A percentile compares a stretch with the other conserved stretches of the same genome.
Evolutionary conservation across 2,329 filamentous ascomycete species (phyloP).

Genomic region (Chaetomium strumarium): DNA sequence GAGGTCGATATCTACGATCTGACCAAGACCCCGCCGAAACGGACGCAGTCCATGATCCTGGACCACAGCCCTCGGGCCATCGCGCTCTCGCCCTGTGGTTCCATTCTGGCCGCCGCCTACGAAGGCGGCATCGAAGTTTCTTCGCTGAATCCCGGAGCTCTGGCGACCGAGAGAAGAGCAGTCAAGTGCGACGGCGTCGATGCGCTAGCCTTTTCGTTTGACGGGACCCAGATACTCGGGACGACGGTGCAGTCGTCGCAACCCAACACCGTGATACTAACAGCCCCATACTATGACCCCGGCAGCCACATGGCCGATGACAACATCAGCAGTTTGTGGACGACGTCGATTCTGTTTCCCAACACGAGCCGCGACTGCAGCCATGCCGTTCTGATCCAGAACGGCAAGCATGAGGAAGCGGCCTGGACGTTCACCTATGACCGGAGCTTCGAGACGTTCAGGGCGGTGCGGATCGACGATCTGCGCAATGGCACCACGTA

Average conservation of each 20-base stretch:
- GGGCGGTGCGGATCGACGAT: constrained; percentile 69
- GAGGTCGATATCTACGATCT: constrained; percentile 84
- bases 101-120: constrained; percentile 78
- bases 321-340: constrained; percentile 71
- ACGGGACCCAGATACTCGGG: constrained; percentile 72
- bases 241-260: constrained; percentile 61
- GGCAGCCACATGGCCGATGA: constrained; percentile 60
- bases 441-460: constrained; percentile 68
- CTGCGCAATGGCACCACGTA: constrained; percentile 71
- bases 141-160: constrained; percentile 58
- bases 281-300: constrained; percentile 72
- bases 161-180: constrained; percentile 62
- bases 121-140: constrained; percentile 85
- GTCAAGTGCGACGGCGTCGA: constrained; percentile 77
- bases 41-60: constrained; percentile 68
- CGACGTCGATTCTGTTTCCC: constrained; percentile 77
- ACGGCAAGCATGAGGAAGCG: constrained; percentile 57
- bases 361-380: constrained; percentile 75
- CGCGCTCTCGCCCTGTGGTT: constrained; percentile 72
- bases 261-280: constrained; percentile 68
- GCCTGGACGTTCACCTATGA: constrained; percentile 76
- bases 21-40: constrained; percentile 55
- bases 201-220: constrained; percentile 66
- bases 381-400: constrained; percentile 64
- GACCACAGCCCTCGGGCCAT: constrained; percentile 75